These are phyloP conservation scores for Ailanthus altissimus DNA, from an alignment of 345 rosid species.

Conservation along the genomic window DNA sequence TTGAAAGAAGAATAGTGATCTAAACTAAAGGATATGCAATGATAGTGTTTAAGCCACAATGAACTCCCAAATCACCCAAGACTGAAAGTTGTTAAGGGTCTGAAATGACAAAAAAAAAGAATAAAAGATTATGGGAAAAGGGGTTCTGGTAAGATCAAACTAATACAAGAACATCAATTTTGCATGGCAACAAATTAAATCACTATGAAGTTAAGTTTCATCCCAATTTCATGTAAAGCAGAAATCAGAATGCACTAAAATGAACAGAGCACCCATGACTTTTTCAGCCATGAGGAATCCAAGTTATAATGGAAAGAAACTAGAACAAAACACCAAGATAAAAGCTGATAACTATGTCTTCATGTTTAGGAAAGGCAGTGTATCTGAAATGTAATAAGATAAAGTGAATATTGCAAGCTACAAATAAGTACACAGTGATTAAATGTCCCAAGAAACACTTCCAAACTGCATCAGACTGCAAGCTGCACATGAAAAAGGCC, in stretches of 20 bases:
- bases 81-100: not conserved
- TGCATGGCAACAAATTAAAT: not conserved
- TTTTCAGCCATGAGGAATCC: too few relatives aligned
- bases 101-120: not conserved
- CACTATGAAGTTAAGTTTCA: not conserved
- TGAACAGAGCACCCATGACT: too few relatives aligned
- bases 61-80: not conserved
- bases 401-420: not conserved
- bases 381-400: not conserved
- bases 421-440: not conserved
- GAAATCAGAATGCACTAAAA: too few relatives aligned
- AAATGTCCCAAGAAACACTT: not conserved
- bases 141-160: not conserved
- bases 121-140: not conserved
- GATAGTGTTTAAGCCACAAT: not conserved
- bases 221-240: too few relatives aligned
- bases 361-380: not conserved
- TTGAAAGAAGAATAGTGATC: too few relatives aligned
- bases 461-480: not conserved
- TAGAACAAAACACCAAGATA: not conserved
- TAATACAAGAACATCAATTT: not conserved
- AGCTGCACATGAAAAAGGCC: not conserved
- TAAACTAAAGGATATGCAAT: not conserved
- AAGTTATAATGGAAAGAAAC: too few relatives aligned
- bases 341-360: not conserved